Conservation (phyloP, 495 filamentous ascomycete species). For the Rhypophila decipiens region DNA sequence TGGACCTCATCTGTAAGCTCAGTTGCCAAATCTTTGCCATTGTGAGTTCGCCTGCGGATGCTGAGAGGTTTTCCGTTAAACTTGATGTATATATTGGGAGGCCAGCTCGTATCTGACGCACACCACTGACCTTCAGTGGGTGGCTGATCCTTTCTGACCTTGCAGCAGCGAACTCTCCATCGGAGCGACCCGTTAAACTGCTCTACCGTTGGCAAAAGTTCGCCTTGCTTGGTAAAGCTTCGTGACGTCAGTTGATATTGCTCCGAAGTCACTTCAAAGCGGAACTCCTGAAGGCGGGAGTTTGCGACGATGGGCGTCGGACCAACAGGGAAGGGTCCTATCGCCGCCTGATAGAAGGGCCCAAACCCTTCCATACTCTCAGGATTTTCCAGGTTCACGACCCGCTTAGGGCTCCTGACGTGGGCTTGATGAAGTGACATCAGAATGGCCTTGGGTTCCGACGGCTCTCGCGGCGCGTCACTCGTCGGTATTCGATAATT, state of each 20-base stretch:
- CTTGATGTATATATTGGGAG: slow-evolving; percentile 59
- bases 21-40: slow-evolving; percentile 67
- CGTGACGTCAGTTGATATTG: slow-evolving; percentile 21
- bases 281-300: slow-evolving; percentile 21
- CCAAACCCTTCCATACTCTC: slow-evolving; percentile 20
- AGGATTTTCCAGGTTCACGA: slow-evolving; percentile 20
- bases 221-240: slow-evolving; percentile 5
- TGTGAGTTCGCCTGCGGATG: slow-evolving; percentile 55
- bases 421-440: slow-evolving; percentile 52
- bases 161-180: slow-evolving; percentile 34
- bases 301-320: slow-evolving; percentile 32
- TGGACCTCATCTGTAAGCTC: slow-evolving; percentile 57
- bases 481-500: slow-evolving; percentile 7
- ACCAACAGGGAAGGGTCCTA: slow-evolving; percentile 31
- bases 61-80: slow-evolving; percentile 57
- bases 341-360: slow-evolving; percentile 43
- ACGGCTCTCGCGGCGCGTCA: slow-evolving; percentile 31
- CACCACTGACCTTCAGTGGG: slow-evolving; percentile 50
- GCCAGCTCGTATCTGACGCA: slow-evolving; percentile 61
- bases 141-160: background rate
- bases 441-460: slow-evolving; percentile 38
- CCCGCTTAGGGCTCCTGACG: slow-evolving; percentile 48
- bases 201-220: slow-evolving; percentile 20
- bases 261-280: slow-evolving; percentile 26
- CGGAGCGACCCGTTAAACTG: slow-evolving; percentile 34